Conservation (phyloP, 495 filamentous ascomycete genomes). For the Podospora anserina region DNA sequence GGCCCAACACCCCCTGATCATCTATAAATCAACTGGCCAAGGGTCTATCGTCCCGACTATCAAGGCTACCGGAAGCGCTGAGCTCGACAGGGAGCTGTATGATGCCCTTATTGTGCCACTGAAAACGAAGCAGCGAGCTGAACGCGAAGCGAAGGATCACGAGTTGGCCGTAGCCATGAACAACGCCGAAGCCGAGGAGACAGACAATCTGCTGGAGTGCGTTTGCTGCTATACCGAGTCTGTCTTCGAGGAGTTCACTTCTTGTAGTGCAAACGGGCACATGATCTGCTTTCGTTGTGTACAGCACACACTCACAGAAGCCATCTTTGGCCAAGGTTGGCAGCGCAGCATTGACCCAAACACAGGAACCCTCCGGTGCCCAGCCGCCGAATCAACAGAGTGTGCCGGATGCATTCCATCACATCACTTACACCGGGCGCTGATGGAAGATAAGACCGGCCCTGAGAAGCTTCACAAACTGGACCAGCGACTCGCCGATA, state of each 20-base stretch:
- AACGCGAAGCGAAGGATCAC: slow-evolving; percentile 62
- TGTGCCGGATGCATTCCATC: slow-evolving; percentile 72
- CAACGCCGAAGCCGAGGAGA: slow-evolving; percentile 67
- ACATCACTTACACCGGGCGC: slow-evolving; percentile 65
- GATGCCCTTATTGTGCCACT: slow-evolving; percentile 63
- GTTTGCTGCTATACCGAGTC: slow-evolving; percentile 80
- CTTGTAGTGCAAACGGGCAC: slow-evolving; percentile 70
- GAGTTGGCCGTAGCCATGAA: slow-evolving; percentile 66
- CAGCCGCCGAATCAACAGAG: slow-evolving; percentile 64
- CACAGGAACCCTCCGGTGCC: slow-evolving; percentile 70
- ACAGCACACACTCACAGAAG: slow-evolving; percentile 71
- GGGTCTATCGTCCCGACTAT: slow-evolving; percentile 55
- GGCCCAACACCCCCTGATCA: slow-evolving; percentile 55
- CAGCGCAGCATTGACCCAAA: slow-evolving; percentile 68
- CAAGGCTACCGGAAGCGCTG: slow-evolving; percentile 67
- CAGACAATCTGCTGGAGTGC: slow-evolving; percentile 75
- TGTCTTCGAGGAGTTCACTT: slow-evolving; percentile 76
- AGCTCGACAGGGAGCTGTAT: slow-evolving; percentile 78
- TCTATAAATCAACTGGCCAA: slow-evolving; percentile 56
- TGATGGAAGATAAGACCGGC: slow-evolving; percentile 64
- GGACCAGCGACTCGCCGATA: slow-evolving; percentile 70
- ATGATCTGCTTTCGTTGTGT: slow-evolving; percentile 86
- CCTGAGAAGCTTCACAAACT: slow-evolving; percentile 65
- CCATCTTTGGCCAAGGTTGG: slow-evolving; percentile 92
- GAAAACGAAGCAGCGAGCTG: slow-evolving; percentile 48